A percentile compares a stretch with the other conserved stretches of the same genome.
Evolutionary conservation across 345 rosid species (phyloP).

Genomic region (Aurinia saxatilis): DNA sequence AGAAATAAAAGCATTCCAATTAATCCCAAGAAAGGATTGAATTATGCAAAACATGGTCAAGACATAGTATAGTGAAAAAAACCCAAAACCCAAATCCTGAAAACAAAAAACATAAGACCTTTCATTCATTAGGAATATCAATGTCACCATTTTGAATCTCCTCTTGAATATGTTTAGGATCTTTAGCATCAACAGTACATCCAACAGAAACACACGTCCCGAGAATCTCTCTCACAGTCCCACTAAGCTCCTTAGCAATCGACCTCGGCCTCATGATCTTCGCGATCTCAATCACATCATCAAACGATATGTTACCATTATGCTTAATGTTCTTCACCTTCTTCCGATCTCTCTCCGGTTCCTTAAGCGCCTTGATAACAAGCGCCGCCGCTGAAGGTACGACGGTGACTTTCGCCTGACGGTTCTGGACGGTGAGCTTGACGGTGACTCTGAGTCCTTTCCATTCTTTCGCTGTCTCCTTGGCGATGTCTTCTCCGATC

Average conservation of each 20-base stretch:
- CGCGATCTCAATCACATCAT: slow-evolving; percentile 23
- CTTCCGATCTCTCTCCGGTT: slow-evolving; percentile 56
- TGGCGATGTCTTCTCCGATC: slow-evolving; percentile 73
- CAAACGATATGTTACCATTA: not conserved
- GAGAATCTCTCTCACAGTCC: slow-evolving; percentile 53
- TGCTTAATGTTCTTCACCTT: slow-evolving; percentile 35
- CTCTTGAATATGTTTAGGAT: slow-evolving; percentile 49
- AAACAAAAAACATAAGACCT: not conserved
- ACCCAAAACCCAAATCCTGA: not conserved
- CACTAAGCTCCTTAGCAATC: slow-evolving; percentile 50
- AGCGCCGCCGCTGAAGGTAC: slow-evolving; percentile 65
- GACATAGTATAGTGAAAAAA: too few species aligned
- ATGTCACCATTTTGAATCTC: slow-evolving; percentile 46
- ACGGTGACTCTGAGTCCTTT: slow-evolving; percentile 60
- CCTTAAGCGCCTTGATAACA: slow-evolving; percentile 53
- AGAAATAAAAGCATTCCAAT: too few species aligned
- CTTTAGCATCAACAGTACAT: slow-evolving; percentile 51
- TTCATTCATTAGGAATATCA: slow-evolving; percentile 41
- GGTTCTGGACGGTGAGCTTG: slow-evolving; percentile 61
- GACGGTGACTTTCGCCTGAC: slow-evolving; percentile 57
- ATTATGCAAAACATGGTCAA: too few species aligned
- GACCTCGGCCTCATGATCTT: slow-evolving; percentile 47
- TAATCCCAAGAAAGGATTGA: too few species aligned
- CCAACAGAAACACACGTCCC: slow-evolving; percentile 65
- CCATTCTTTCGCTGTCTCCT: slow-evolving; percentile 66